Percentiles rank a stretch among this genome's conserved stretches.
Evolutionary conservation across 1,284 basidiomycete genomes (phyloP).

Genomic region (Leucoagaricus sp.): DNA sequence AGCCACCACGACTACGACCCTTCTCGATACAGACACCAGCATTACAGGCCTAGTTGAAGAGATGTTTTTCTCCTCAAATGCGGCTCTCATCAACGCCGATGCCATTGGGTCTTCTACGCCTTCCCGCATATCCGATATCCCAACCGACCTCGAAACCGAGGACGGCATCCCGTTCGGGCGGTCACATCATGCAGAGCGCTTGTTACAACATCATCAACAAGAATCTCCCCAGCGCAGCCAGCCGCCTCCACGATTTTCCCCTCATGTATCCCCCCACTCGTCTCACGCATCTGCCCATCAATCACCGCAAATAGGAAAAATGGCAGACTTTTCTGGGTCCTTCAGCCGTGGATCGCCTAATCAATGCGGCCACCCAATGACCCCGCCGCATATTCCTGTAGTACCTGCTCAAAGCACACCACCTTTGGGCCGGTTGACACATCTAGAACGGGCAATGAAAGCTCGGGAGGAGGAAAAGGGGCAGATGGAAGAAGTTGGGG

Average conservation of each 20-base stretch:
- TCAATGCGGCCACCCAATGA: slow-evolving; percentile 32
- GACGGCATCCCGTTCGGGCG: slow-evolving; percentile 70
- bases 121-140: slow-evolving; percentile 38
- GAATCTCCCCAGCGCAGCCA: slow-evolving; percentile 28
- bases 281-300: slow-evolving; percentile 18
- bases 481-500: slow-evolving; percentile 43
- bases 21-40: slow-evolving; percentile 52
- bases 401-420: slow-evolving; percentile 34
- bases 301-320: slow-evolving; percentile 9
- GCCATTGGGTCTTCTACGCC: slow-evolving; percentile 30
- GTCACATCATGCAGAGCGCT: slow-evolving; percentile 62
- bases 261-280: slow-evolving; percentile 25
- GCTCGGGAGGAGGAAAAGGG: slow-evolving; percentile 40
- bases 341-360: slow-evolving; percentile 32
- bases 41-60: slow-evolving; percentile 65
- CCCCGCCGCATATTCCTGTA: slow-evolving; percentile 34
- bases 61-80: slow-evolving; percentile 44
- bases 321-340: slow-evolving; percentile 26
- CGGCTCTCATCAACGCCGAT: slow-evolving; percentile 19
- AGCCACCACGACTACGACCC: slow-evolving; percentile 30
- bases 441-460: slow-evolving; percentile 44
- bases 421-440: slow-evolving; percentile 50
- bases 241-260: slow-evolving; percentile 27
- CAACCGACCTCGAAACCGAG: slow-evolving; percentile 57
- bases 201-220: slow-evolving; percentile 39